A percentile compares a stretch with the other conserved stretches of the same genome.
These are phyloP conservation scores for Ceratocystis cacaofunesta DNA, from an alignment of 2,329 filamentous ascomycete genomes.

Conservation along the genomic window DNA sequence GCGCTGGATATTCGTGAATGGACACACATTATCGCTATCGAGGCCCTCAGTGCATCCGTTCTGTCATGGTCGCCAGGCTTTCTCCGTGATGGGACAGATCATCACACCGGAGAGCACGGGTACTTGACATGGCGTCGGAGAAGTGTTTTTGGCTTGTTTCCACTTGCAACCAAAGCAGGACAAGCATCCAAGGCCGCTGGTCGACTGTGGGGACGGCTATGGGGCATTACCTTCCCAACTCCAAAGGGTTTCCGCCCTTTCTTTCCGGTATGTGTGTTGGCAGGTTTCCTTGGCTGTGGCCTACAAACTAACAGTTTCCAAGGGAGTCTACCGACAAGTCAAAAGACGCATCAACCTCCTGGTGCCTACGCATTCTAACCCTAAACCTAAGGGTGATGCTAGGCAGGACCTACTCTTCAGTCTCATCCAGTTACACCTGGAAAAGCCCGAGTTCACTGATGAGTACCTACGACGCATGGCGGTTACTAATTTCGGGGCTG, in stretches of 20 bases:
- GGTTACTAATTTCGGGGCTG: slow-evolving; percentile 40
- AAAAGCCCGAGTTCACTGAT: slow-evolving; percentile 33
- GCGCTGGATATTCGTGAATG: slow-evolving; percentile 37
- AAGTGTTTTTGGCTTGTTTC: slow-evolving; percentile 38
- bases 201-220: slow-evolving; percentile 29
- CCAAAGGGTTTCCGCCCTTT: slow-evolving; percentile 32
- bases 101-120: slow-evolving; percentile 33
- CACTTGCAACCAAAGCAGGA: slow-evolving; percentile 26
- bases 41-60: slow-evolving; percentile 35
- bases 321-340: slow-evolving; percentile 17
- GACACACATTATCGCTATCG: slow-evolving; percentile 42
- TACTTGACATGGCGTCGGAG: slow-evolving; percentile 38
- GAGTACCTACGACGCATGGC: slow-evolving; percentile 37
- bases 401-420: slow-evolving; percentile 32
- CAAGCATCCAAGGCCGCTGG: slow-evolving; percentile 26
- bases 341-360: slow-evolving; percentile 15
- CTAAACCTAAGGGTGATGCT: slow-evolving; percentile 21
- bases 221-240: slow-evolving; percentile 32
- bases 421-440: slow-evolving; percentile 32
- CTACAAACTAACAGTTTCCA: not conserved
- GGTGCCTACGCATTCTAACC: slow-evolving; percentile 18
- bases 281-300: not conserved
- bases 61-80: slow-evolving; percentile 39
- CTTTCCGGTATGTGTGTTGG: slow-evolving; percentile 30
- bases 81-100: slow-evolving; percentile 30